Conservation (phyloP, 2,329 filamentous ascomycete genomes). For the Chalaropsis thielavioides region DNA sequence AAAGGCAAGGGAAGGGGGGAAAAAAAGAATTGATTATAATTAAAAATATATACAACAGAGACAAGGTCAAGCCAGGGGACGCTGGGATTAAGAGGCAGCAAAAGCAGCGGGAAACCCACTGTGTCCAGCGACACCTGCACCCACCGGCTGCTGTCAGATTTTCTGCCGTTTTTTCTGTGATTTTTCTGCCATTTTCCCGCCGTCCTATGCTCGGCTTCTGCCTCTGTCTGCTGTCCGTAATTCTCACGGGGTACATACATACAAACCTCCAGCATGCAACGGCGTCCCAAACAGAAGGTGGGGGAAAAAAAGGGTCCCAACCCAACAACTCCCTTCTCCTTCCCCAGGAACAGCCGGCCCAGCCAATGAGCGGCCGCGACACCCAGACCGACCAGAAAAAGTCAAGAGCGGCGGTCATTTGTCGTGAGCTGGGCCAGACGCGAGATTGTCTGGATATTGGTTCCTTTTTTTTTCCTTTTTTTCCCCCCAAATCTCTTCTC, state of each 20-base stretch:
- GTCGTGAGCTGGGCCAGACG: not conserved
- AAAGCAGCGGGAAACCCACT: not conserved
- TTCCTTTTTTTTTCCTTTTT: slow-evolving; percentile 1
- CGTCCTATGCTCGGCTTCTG: too few relatives aligned
- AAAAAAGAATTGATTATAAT: not conserved
- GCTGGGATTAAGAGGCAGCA: not conserved
- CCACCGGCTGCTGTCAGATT: too few relatives aligned
- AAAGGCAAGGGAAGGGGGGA: not conserved
- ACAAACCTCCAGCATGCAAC: too few relatives aligned
- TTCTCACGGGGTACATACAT: not conserved
- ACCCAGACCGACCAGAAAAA: not conserved
- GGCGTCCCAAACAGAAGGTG: not conserved
- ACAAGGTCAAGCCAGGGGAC: not conserved
- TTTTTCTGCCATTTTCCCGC: too few relatives aligned
- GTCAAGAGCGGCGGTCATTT: not conserved
- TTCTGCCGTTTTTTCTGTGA: too few relatives aligned
- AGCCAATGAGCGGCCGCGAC: not conserved
- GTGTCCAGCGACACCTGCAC: too few relatives aligned
- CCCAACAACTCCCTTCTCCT: not conserved
- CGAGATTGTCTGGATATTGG: not conserved
- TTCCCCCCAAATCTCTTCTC: not conserved
- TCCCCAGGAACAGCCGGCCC: not conserved
- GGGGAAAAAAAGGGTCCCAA: not conserved
- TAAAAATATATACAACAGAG: not conserved
- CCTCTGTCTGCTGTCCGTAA: too few relatives aligned